phyloP scores from a whole-genome alignment of 768 basidiomycete species.

The Boletus barrowsii region DNA sequence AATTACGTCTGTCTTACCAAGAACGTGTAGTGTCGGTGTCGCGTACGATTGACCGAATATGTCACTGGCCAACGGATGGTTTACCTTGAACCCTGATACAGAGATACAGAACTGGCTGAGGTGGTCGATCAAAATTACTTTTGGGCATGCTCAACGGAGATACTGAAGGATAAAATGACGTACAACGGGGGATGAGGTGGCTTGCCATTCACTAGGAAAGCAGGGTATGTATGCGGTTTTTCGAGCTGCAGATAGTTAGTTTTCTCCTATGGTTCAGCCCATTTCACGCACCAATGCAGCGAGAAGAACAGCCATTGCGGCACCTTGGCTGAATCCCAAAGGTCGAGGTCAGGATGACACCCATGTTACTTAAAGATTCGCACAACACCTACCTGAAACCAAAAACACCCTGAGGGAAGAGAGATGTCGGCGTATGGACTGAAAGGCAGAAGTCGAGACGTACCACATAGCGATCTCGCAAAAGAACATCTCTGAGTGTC shows the following conservation, averaged over 20 bases:
- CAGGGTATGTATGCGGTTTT: conserved; percentile 47
- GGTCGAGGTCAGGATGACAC: conserved; percentile 1
- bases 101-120: conserved; percentile 68
- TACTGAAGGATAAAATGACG: conserved; percentile 17
- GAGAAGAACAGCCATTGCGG: conserved; percentile 68
- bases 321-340: conserved; percentile 59
- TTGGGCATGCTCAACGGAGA: background rate
- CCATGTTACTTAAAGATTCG: background rate
- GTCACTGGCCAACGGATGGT: conserved; percentile 42
- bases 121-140: background rate
- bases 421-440: background rate
- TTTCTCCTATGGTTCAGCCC: background rate
- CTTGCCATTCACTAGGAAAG: conserved; percentile 61
- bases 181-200: conserved; percentile 77
- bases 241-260: conserved; percentile 42
- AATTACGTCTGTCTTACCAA: conserved; percentile 76
- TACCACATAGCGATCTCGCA: conserved; percentile 64
- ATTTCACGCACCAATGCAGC: conserved; percentile 58
- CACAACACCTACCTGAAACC: conserved; percentile 61
- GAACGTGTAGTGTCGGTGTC: conserved; percentile 75
- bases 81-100: conserved; percentile 68
- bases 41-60: conserved; percentile 52
- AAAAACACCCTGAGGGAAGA: conserved; percentile 57
- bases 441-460: conserved; percentile 13
- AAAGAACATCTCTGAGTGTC: conserved; percentile 54